Base-by-base conservation (phyloP, 169 alveolate species). In the Eimeria zaria region DNA sequence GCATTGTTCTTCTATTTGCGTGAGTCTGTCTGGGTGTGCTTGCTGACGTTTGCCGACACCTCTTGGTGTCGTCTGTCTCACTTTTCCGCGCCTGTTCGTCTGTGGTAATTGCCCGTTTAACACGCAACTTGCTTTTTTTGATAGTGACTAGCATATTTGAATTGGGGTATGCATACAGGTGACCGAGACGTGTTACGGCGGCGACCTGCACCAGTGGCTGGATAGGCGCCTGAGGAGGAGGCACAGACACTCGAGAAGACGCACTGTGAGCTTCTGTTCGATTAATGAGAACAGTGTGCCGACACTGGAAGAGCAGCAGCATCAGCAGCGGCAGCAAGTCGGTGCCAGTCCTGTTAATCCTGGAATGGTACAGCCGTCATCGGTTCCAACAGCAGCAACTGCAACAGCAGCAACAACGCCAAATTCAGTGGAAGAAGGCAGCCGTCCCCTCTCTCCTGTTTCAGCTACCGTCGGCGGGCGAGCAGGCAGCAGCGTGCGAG, bases 111-210 rank as follows among this genome's bases (percentile, higher is more conserved):
- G 30, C 18, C 9, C 84, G 18, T 36, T 33, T 41, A 9, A 14
- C 30, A 24, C 55, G 74, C 18, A 6, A 14, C n/a, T 14, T 33
- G 64, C 69, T 44, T 48, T 48, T n/a, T 44, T 27, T 80, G 41
- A 46, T 14, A n/a, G n/a, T n/a, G n/a, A n/a, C n/a, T n/a, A 64
- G 41, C 74, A 27, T 7, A 4, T 8, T n/a, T 0, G 53, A 39
- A 55, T 73, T 36, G 84, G 39, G 41, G 84, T 73, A n/a, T 73
- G 5, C 30, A 30, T 83, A 33, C 91, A 83, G 91, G 91, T 83
- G 74, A 83, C 88, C 46, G 91, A 92, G 91, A 76, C 88, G 89
- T 92, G 96, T 46, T 30, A 85, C 30, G 96, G 96, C 14, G 96
- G 96, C 44, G 96, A 92, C 44, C 62, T 92, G 83, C 85, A 76